A percentile compares a stretch with the other conserved stretches of the same genome.
phyloP scores from a whole-genome alignment of 345 rosid genomes.

The Arabis alpina region DNA sequence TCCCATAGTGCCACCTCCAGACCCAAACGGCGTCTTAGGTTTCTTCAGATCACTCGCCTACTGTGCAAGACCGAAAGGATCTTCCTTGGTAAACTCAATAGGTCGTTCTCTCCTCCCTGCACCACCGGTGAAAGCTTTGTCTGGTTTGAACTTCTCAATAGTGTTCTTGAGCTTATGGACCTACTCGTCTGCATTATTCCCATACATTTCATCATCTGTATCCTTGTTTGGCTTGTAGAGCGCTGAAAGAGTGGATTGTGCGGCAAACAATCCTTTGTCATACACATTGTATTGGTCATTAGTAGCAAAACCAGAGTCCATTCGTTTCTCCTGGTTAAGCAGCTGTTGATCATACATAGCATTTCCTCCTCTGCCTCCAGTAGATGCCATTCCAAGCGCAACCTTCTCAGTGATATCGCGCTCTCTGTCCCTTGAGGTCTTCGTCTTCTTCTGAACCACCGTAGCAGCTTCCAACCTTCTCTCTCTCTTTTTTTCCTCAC shows the following conservation, averaged over 20 bases:
- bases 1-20: slow-evolving; percentile 92
- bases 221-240: slow-evolving; percentile 86
- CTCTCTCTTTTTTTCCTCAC: slow-evolving; percentile 92
- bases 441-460: slow-evolving; percentile 96
- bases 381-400: slow-evolving; percentile 94
- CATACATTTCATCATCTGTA: slow-evolving; percentile 77
- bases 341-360: slow-evolving; percentile 90
- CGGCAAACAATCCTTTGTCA: slow-evolving; percentile 84
- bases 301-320: slow-evolving; percentile 91
- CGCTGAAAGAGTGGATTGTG: slow-evolving; percentile 88
- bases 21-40: slow-evolving; percentile 87
- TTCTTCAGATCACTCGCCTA: slow-evolving; percentile 78
- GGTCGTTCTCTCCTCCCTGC: slow-evolving; percentile 81
- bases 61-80: slow-evolving; percentile 91
- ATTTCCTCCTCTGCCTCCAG: slow-evolving; percentile 86
- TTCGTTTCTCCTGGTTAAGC: slow-evolving; percentile 96
- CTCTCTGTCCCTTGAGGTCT: slow-evolving; percentile 89
- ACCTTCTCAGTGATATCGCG: slow-evolving; percentile 94
- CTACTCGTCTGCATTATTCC: slow-evolving; percentile 86
- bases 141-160: slow-evolving; percentile 85
- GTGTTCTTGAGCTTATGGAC: slow-evolving; percentile 82
- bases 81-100: slow-evolving; percentile 87
- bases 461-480: slow-evolving; percentile 59
- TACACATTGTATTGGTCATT: slow-evolving; percentile 97
- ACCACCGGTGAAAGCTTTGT: slow-evolving; percentile 74